Evolutionary conservation across 305 asterid species (phyloP).

Genomic region (Fraxinus baroniana): DNA sequence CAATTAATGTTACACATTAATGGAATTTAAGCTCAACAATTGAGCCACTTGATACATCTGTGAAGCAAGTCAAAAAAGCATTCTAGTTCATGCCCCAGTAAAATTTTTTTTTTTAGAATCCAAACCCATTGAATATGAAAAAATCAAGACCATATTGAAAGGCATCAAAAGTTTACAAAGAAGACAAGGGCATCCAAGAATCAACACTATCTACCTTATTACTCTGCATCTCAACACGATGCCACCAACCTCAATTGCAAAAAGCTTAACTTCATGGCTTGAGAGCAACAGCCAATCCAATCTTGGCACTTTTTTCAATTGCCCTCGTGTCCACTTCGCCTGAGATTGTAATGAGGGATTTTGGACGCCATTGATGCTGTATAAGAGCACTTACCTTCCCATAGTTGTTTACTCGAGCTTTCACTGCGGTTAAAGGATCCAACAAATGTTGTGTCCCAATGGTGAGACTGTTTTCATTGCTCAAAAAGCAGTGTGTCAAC

Average conservation of each 20-base stretch:
- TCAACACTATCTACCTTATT: constrained; percentile 33
- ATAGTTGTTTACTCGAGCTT: constrained; percentile 77
- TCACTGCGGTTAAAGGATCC: constrained; percentile 75
- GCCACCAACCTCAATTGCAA: not conserved
- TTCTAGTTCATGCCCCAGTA: not conserved
- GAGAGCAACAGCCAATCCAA: constrained; percentile 85
- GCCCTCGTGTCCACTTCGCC: constrained; percentile 97
- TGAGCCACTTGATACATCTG: not conserved
- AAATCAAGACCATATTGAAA: not conserved
- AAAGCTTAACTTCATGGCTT: constrained; percentile 55
- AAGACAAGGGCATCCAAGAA: constrained; percentile 19
- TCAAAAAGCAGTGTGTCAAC: constrained; percentile 74
- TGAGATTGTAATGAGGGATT: constrained; percentile 78
- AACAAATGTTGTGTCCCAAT: constrained; percentile 80
- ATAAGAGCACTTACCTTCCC: constrained; percentile 88
- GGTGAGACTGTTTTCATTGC: constrained; percentile 77
- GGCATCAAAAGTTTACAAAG: not conserved
- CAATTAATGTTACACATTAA: not conserved
- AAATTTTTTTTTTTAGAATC: not conserved
- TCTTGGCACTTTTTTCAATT: constrained; percentile 80
- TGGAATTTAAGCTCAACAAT: not conserved
- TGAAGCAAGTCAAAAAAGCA: not conserved
- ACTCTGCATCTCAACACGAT: constrained; percentile 23
- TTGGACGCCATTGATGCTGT: constrained; percentile 96
- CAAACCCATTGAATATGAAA: not conserved